Evolutionary conservation across 1,139 yeast genomes (phyloP).

Genomic region (Magnusiomyces suaveolens): DNA sequence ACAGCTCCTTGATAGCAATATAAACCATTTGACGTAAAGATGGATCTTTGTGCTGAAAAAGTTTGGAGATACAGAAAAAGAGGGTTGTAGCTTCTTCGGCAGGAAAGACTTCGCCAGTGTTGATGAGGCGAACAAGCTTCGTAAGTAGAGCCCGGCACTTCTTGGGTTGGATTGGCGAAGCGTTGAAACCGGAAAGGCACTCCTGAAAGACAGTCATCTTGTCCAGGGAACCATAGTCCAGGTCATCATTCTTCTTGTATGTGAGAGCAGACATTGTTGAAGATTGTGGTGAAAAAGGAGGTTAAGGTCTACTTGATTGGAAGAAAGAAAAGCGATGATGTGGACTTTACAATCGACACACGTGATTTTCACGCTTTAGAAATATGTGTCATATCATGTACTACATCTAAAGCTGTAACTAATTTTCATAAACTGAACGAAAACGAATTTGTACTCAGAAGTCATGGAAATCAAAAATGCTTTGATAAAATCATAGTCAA

Average conservation of each 20-base stretch:
- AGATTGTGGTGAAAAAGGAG: background rate
- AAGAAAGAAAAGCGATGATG: background rate
- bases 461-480: too few relatives aligned
- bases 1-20: constrained; percentile 83
- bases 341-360: background rate
- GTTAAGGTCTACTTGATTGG: background rate
- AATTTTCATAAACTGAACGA: too few relatives aligned
- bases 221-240: constrained; percentile 67
- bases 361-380: background rate
- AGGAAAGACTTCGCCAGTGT: constrained; percentile 82
- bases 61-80: constrained; percentile 86
- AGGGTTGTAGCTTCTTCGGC: constrained; percentile 83
- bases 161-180: constrained; percentile 80
- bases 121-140: constrained; percentile 53
- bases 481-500: too few relatives aligned
- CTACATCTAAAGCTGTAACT: background rate
- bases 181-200: constrained; percentile 86
- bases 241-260: constrained; percentile 76
- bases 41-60: constrained; percentile 87
- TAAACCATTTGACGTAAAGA: constrained; percentile 90
- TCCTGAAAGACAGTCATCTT: constrained; percentile 97
- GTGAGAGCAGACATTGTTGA: constrained; percentile 60
- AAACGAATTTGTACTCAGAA: too few relatives aligned
- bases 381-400: background rate
- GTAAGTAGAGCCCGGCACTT: constrained; percentile 76